Conservation (phyloP, 306 rosid genomes). For the Hippophae tibetana region DNA sequence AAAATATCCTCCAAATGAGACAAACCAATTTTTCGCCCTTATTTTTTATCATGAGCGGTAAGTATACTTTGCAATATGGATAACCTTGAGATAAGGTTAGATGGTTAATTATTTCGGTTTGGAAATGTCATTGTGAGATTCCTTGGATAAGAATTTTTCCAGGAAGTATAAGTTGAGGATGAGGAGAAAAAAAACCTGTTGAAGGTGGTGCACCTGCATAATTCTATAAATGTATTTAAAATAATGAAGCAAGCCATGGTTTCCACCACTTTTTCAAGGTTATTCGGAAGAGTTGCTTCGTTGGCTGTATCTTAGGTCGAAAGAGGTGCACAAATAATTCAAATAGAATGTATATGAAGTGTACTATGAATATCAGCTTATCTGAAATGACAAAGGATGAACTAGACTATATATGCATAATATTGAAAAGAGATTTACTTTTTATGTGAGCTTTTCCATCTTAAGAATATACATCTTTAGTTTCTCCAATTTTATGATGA, state of each 20-base stretch:
- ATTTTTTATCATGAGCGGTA: not conserved
- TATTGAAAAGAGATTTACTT: too few species aligned
- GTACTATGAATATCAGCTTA: too few species aligned
- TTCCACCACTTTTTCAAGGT: not conserved
- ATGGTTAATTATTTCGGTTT: conserved; percentile 5
- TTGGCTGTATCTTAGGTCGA: not conserved
- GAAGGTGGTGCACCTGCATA: conserved; percentile 5
- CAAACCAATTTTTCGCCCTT: conserved; percentile 3
- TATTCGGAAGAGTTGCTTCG: not conserved
- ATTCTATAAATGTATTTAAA: not conserved
- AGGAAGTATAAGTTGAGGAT: conserved; percentile 8
- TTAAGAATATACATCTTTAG: too few species aligned
- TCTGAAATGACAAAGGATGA: too few species aligned
- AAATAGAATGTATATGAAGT: too few species aligned
- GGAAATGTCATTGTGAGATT: conserved; percentile 6
- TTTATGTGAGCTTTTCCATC: too few species aligned
- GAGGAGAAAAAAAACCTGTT: conserved; percentile 12
- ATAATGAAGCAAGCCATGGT: conserved; percentile 3
- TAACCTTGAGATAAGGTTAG: conserved; percentile 4
- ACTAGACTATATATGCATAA: too few species aligned
- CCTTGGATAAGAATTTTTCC: conserved; percentile 3
- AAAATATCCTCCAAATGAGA: conserved; percentile 1
- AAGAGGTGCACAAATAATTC: too few species aligned
- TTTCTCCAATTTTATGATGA: too few species aligned
- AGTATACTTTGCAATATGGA: not conserved